Base-by-base conservation (phyloP, 2,329 filamentous ascomycete genomes). In the Epichloe sylvatica region DNA sequence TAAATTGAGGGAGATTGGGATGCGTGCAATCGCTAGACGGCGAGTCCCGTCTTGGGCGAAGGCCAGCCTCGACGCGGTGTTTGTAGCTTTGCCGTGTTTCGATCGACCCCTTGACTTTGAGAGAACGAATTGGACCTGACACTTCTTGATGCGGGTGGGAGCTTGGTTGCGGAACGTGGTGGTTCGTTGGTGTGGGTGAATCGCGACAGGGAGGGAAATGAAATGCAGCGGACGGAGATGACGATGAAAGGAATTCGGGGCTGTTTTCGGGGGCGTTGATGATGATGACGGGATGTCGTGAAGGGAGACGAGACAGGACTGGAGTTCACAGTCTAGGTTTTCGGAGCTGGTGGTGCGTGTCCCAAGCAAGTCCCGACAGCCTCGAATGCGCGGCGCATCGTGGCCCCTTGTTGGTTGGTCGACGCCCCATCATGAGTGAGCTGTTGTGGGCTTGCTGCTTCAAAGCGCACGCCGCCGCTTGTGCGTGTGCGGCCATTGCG, bases 381-480 rank as follows among this genome's bases (percentile, higher is more conserved):
- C 43, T 49, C 44, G 23, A 38, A 49, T 46, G 50, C 50, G 46
- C 46, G 33, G 42, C 44, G 43, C 50, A 52, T 52, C 50, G 47
- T 47, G 50, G 50, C 38, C 43, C 50, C 50, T 30, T 30, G 30
- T 44, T 49, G 47, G 46, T 48, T 55, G 53, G 50, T 46, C 50
- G 48, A 52, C 48, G 46, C 45, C 50, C 44, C 45, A 57, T 62
- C 56, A 58, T 51, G 51, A 51, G 25, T 30, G 30, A 30, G 30
- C 30, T 30, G 30, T 11, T 30, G 30, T 30, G 30, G 30, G 30
- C 30, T 30, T 30, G 30, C 30, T 30, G 30, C 30, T 30, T 30
- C 30, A 11, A 30, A 30, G 30, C 7, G 30, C 30, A 30, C 30
- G 30, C 30, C 9, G 30, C 30, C 30, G 30, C 4, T 11, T 30